A percentile compares a stretch with the other conserved stretches of the same genome.
phyloP scores from a whole-genome alignment of 1,139 yeast species.

The Ashbya aceris region DNA sequence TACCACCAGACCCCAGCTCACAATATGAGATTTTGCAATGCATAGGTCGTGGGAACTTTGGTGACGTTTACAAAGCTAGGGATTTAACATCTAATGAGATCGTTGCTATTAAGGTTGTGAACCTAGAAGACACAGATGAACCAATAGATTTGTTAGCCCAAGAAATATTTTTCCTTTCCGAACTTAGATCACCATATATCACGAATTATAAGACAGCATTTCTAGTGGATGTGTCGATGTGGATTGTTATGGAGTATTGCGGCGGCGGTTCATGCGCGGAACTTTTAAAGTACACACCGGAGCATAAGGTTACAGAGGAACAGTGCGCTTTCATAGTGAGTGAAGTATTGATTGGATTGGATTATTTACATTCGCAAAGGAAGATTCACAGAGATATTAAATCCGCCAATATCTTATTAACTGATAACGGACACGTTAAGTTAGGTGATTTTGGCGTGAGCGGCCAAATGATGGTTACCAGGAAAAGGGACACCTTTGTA shows the following conservation, averaged over 20 bases:
- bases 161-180: slow-evolving; percentile 66
- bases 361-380: slow-evolving; percentile 60
- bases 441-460: slow-evolving; percentile 85
- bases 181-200: slow-evolving; percentile 52
- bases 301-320: slow-evolving; percentile 46
- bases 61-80: slow-evolving; percentile 66
- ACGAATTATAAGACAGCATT: slow-evolving; percentile 60
- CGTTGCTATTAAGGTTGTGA: slow-evolving; percentile 74
- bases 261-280: slow-evolving; percentile 89
- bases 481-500: slow-evolving; percentile 61
- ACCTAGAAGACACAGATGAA: slow-evolving; percentile 65
- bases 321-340: slow-evolving; percentile 49
- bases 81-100: slow-evolving; percentile 11
- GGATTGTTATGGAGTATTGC: slow-evolving; percentile 89
- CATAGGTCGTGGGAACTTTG: slow-evolving; percentile 79
- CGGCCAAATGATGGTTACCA: slow-evolving; percentile 61
- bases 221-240: slow-evolving; percentile 55
- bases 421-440: slow-evolving; percentile 53
- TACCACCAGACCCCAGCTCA: slow-evolving; percentile 4
- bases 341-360: slow-evolving; percentile 54
- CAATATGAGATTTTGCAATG: slow-evolving; percentile 43
- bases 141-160: slow-evolving; percentile 60
- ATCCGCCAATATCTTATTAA: slow-evolving; percentile 69
- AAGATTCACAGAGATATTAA: slow-evolving; percentile 82
- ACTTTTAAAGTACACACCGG: slow-evolving; percentile 39